These are phyloP conservation scores for Primulina huaijiensis DNA, from an alignment of 257 asterid genomes.

Conservation along the genomic window DNA sequence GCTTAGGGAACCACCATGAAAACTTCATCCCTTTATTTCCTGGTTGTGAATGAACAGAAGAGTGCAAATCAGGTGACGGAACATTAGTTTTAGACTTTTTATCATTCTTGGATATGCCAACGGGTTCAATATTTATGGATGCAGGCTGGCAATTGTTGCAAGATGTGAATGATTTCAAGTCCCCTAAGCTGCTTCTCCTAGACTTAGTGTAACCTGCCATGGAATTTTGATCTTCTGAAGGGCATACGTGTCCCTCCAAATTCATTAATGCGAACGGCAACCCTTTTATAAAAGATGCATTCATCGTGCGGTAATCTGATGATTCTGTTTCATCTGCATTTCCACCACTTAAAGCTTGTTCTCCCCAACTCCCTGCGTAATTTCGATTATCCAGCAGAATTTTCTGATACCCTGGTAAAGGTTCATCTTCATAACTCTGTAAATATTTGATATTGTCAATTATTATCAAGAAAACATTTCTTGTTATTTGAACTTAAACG, in stretches of 20 bases:
- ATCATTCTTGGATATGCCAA: slow-evolving; percentile 36
- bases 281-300: slow-evolving; percentile 49
- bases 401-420: slow-evolving; percentile 62
- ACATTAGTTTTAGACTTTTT: slow-evolving; percentile 54
- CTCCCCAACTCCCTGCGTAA: slow-evolving; percentile 59
- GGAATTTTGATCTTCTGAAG: slow-evolving; percentile 47
- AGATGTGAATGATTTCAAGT: slow-evolving; percentile 54
- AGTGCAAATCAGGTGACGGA: slow-evolving; percentile 69
- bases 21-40: slow-evolving; percentile 50
- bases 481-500: background rate
- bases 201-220: slow-evolving; percentile 43
- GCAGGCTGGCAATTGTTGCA: slow-evolving; percentile 75
- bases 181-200: slow-evolving; percentile 66
- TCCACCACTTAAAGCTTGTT: slow-evolving; percentile 32
- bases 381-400: slow-evolving; percentile 41
- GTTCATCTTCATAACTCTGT: slow-evolving; percentile 86
- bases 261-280: slow-evolving; percentile 26
- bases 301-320: slow-evolving; percentile 50
- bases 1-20: slow-evolving; percentile 71
- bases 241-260: slow-evolving; percentile 38
- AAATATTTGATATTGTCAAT: slow-evolving; percentile 17
- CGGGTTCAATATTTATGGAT: slow-evolving; percentile 42
- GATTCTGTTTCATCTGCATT: slow-evolving; percentile 34
- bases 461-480: background rate
- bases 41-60: slow-evolving; percentile 57